Base-by-base conservation (phyloP, 148 eudicot species). In the Drosera capensis region DNA sequence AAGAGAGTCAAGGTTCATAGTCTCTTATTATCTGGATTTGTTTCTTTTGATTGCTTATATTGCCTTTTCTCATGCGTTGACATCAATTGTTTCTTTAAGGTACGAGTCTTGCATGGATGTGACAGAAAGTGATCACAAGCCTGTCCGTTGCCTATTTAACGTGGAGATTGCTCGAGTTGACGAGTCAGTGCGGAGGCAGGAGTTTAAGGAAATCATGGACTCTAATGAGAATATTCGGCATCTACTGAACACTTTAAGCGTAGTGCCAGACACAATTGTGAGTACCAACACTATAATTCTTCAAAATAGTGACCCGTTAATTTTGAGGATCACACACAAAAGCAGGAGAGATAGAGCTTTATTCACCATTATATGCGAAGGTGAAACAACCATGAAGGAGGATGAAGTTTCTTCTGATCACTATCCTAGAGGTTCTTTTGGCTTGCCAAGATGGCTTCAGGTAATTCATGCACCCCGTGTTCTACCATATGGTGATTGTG, bases 71-170 rank as follows among this genome's bases (percentile, higher is more conserved):
- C 3, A 34, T 4, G 9, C 31, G 31, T 4, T 40, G 37, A 16
- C 25, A 45, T 18, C 24, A 16, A 25, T 29, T 25, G 11, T 51
- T 25, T 42, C 23, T 37, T 30, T 52, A n/a, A 90, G 99, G 76
- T 90, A 90, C 54, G 95, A 85, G 52, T 87, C 94, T 62, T 90
- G 99, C 72, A 90, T 90, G 99, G 94, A 90, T 52, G 99, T 90
- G 58, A 84, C 82, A 23, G 99, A 90, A 40, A 90, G 99, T 52
- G 99, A 90, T 66, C 99, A 90, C 74, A 90, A 90, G 68, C 99
- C 95, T 43, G 99, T 90, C 11, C 95, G 99, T 29, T 72, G 94
- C 69, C 66, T 75, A 46, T 76, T 90, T 51, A 59, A 49, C 54
- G 65, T 90, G 29, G 95, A 90, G 60, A 65, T 90, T 39, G 99